These are phyloP conservation scores for Ramaria sp. DNA, from an alignment of 768 basidiomycete species.

Conservation along the genomic window DNA sequence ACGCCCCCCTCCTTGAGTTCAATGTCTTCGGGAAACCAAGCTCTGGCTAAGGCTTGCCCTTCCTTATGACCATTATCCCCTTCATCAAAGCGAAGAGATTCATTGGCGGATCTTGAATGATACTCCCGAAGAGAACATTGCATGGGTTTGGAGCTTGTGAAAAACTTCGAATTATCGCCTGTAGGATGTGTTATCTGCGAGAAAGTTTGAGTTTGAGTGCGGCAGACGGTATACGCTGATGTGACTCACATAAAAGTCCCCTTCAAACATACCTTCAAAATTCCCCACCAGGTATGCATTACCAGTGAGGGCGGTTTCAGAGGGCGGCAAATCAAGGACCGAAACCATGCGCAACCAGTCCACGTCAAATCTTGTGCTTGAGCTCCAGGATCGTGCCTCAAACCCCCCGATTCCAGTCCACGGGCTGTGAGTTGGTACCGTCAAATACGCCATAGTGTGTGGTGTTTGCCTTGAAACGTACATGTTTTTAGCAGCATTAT, in stretches of 20 bases:
- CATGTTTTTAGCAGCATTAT: background rate
- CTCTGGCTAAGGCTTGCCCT: background rate
- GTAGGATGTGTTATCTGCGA: background rate
- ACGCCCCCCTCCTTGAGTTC: background rate
- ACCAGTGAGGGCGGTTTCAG: background rate
- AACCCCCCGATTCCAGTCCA: background rate
- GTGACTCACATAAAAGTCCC: background rate
- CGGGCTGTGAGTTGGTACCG: background rate
- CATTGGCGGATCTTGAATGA: background rate
- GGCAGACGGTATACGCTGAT: background rate
- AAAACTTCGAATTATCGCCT: background rate
- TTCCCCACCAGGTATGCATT: background rate
- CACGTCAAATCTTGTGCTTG: background rate
- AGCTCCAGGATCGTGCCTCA: background rate
- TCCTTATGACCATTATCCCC: background rate
- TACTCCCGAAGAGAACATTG: background rate
- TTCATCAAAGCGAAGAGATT: background rate
- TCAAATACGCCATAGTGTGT: background rate
- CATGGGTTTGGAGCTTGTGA: slow-evolving; percentile 1
- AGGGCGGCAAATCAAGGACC: background rate
- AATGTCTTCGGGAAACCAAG: slow-evolving; percentile 2
- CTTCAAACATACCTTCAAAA: background rate
- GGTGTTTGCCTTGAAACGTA: background rate
- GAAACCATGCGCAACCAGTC: background rate
- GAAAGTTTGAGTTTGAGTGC: background rate